Conservation (phyloP, 139 green algal species). For the Protoeuglena noctilucae region DNA sequence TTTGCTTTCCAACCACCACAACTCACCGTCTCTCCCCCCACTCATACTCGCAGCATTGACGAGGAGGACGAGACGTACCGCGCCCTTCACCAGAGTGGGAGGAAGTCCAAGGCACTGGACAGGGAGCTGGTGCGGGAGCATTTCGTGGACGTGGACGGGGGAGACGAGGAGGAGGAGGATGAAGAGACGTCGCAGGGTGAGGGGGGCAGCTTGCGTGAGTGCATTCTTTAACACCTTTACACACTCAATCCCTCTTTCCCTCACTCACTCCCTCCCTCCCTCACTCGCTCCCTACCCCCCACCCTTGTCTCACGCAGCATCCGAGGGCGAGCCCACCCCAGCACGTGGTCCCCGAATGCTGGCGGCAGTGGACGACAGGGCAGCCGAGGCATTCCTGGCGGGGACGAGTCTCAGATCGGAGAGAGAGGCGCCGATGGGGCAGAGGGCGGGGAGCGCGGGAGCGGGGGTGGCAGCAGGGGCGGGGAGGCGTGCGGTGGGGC, state of each 20-base stretch:
- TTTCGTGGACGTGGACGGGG: conserved; percentile 5
- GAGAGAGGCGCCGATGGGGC: too few relatives aligned
- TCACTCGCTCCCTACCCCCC: too few relatives aligned
- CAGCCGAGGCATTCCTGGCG: neutral
- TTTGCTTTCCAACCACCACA: conserved; percentile 7
- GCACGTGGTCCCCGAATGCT: neutral
- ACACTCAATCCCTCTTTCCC: too few relatives aligned
- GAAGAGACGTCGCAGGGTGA: too few relatives aligned
- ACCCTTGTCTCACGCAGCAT: neutral
- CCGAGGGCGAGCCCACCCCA: neutral
- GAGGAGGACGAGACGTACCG: conserved; percentile 11
- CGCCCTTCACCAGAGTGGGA: conserved; percentile 13
- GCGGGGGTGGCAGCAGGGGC: too few relatives aligned
- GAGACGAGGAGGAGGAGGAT: conserved; percentile 5
- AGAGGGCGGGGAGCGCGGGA: too few relatives aligned
- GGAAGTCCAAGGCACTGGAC: neutral
- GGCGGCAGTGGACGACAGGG: neutral
- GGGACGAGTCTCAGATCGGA: too few relatives aligned
- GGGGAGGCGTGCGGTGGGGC: too few relatives aligned
- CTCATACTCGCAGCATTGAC: too few relatives aligned
- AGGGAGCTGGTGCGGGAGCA: conserved; percentile 1
- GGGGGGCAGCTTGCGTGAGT: neutral
- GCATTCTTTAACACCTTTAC: neutral
- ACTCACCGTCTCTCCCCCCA: too few relatives aligned
- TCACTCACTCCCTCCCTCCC: too few relatives aligned